Conservation (phyloP, 2,329 filamentous ascomycete genomes). For the Arthrobotrys iridis region DNA sequence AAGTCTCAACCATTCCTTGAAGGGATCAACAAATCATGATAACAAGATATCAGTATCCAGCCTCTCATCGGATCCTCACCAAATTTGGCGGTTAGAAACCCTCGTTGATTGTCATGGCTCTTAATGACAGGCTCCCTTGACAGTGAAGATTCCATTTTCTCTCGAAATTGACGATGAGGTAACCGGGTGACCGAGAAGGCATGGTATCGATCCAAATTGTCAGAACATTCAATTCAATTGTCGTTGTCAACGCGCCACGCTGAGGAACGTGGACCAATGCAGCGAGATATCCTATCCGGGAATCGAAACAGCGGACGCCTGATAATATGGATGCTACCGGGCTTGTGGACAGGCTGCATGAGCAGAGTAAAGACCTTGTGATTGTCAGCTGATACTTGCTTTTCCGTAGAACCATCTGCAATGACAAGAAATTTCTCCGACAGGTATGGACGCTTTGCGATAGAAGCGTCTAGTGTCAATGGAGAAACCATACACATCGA, state of each 20-base stretch:
- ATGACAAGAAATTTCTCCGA: conserved; percentile 49
- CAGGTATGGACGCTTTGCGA: conserved; percentile 49
- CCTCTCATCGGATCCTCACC: conserved; percentile 50
- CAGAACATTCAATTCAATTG: conserved; percentile 44
- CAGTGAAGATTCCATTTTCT: conserved; percentile 49
- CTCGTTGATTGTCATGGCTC: conserved; percentile 45
- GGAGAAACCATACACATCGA: conserved; percentile 27
- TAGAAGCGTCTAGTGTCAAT: conserved; percentile 42
- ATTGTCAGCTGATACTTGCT: conserved; percentile 54
- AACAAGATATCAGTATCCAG: conserved; percentile 41
- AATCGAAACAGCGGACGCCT: conserved; percentile 49
- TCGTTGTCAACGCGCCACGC: conserved; percentile 53
- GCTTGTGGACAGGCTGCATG: conserved; percentile 46
- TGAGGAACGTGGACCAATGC: conserved; percentile 54
- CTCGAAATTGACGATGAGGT: conserved; percentile 40
- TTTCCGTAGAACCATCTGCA: conserved; percentile 30
- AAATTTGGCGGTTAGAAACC: conserved; percentile 48
- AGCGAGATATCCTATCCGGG: conserved; percentile 52
- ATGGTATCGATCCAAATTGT: conserved; percentile 37
- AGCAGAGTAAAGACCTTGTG: conserved; percentile 40
- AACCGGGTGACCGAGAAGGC: conserved; percentile 35
- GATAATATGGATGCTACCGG: conserved; percentile 51
- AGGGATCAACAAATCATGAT: conserved; percentile 49
- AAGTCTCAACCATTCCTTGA: conserved; percentile 23
- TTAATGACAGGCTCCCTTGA: conserved; percentile 48